Conservation (phyloP, 176 grass and related monocot genomes). For the Musa troglodytarum region DNA sequence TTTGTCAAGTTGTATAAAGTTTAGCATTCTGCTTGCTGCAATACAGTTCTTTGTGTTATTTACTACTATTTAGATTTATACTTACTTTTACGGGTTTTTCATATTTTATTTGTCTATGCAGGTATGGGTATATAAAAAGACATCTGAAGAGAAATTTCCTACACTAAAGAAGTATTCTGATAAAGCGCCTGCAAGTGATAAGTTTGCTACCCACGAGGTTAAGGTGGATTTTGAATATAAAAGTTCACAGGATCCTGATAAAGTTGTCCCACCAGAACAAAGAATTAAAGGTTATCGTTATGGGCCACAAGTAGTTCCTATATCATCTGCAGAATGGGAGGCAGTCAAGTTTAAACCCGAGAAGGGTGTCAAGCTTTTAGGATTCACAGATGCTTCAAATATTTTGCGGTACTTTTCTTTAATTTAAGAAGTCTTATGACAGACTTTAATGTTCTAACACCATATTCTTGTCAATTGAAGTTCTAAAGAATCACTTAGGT, state of each 20-base stretch:
- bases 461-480: background rate
- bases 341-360: conserved; percentile 76
- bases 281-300: conserved; percentile 95
- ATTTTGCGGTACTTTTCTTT: conserved; percentile 44
- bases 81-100: background rate
- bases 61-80: background rate
- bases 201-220: conserved; percentile 76
- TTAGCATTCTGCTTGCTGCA: no score
- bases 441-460: background rate
- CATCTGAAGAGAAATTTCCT: conserved; percentile 89
- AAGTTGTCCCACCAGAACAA: conserved; percentile 80
- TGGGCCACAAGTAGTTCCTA: conserved; percentile 89
- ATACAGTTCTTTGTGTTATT: background rate
- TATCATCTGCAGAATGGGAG: conserved; percentile 79
- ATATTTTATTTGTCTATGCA: conserved; percentile 28
- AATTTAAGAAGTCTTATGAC: background rate
- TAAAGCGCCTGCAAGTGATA: conserved; percentile 64
- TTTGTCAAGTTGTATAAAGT: background rate
- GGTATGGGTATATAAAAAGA: conserved; percentile 99
- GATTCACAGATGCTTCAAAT: conserved; percentile 67
- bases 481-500: background rate
- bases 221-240: conserved; percentile 91
- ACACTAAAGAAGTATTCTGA: conserved; percentile 81
- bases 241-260: conserved; percentile 63
- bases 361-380: conserved; percentile 90